Evolutionary conservation across 768 basidiomycete species (phyloP), one percentile per base, ranked within the genome.

Genomic region (Amanita exitialis): DNA sequence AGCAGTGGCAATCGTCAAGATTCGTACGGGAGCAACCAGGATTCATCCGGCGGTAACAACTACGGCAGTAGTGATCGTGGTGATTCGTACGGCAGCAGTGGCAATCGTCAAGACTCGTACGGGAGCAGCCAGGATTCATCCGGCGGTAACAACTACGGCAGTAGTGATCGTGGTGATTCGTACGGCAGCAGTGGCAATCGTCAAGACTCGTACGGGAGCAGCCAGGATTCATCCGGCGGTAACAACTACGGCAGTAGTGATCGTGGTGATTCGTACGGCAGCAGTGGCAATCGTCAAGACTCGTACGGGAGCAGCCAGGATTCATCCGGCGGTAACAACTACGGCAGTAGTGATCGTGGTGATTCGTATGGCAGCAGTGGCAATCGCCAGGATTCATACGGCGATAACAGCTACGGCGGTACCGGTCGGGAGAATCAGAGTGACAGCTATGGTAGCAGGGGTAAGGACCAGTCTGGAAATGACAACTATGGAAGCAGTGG

Each of bases 401-500:
- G 21, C 9, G 36, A 23, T n/a, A 39, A 28, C 25, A 42, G 37
- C 48, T 35, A 28, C 28, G 27, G 32, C 12, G 21, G 47, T 3
- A 25, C 34, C 44, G 28, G 28, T 27, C 7, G 28, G 20, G 3
- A 10, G 6, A 36, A 7, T n/a, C 0, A 32, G 12, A 25, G 3
- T n/a, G 47, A 36, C 30, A 23, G 10, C 18, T 47, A 34, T 13
- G n/a, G 35, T 20, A 36, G 46, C 30, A 9, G 46, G 15, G 16
- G 18, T 6, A 21, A 21, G 16, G 3, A 13, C 20, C 46, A 36
- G 46, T 15, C 34, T 4, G 23, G 34, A 9, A 34, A 34, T 34
- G 34, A 48, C 34, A 37, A 8, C 20, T 48, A 48, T n/a, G 47
- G 47, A 12, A 48, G 47, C 36, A 34, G 44, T 28, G 10, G 30